phyloP scores from a whole-genome alignment of 257 asterid species.

The Solanum appendiculatum region DNA sequence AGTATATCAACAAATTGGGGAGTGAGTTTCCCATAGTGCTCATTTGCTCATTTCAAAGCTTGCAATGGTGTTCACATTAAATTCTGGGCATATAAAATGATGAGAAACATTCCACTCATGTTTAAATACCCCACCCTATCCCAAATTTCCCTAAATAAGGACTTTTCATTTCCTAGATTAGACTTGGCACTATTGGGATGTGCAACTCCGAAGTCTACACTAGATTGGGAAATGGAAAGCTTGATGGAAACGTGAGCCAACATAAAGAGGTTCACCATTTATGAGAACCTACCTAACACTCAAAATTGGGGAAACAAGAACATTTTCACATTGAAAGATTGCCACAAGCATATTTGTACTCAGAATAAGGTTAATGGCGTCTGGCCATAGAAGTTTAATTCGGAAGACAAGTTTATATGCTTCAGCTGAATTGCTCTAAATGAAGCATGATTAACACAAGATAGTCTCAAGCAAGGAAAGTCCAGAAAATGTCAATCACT shows the following conservation, averaged over 20 bases:
- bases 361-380: neutral
- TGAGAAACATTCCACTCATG: neutral
- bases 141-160: neutral
- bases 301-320: neutral
- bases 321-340: neutral
- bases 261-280: neutral
- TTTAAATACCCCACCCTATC: neutral
- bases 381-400: neutral
- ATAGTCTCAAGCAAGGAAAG: neutral
- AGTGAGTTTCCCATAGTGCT: neutral
- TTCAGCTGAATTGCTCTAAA: neutral
- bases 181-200: neutral
- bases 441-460: neutral
- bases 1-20: neutral
- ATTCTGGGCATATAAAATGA: neutral
- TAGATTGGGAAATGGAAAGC: neutral
- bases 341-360: neutral
- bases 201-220: neutral
- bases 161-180: neutral
- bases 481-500: neutral
- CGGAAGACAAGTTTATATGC: neutral
- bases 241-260: neutral
- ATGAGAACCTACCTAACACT: neutral
- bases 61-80: neutral
- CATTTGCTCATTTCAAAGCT: neutral